Evolutionary conservation across 805 yeast species (phyloP).

Genomic region (Isabelozyma pseudorhagii): DNA sequence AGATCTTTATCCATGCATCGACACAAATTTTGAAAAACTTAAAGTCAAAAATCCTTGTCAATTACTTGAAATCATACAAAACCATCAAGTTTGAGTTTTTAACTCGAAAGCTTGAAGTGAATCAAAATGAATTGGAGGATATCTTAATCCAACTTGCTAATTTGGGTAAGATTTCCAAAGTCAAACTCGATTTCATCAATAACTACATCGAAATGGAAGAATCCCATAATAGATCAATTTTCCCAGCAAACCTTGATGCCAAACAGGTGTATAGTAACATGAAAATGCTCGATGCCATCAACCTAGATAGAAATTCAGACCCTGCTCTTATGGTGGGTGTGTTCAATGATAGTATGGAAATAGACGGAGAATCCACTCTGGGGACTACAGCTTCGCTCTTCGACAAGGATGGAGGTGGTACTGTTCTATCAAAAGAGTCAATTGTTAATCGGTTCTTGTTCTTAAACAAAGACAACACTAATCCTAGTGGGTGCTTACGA

Average conservation of each 20-base stretch:
- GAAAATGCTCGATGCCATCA: constrained; percentile 14
- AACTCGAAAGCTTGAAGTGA: constrained; percentile 13
- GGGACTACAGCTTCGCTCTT: not conserved
- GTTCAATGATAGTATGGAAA: constrained; percentile 9
- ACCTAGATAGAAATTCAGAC: constrained; percentile 1
- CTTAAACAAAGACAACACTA: constrained; percentile 5
- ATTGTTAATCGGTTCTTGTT: constrained; percentile 5
- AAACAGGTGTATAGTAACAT: constrained; percentile 21
- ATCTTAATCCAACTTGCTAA: constrained; percentile 25
- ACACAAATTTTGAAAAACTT: constrained; percentile 25
- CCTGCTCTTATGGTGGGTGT: not conserved
- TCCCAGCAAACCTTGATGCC: constrained; percentile 17
- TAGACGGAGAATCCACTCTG: constrained; percentile 9
- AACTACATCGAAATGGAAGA: constrained; percentile 13
- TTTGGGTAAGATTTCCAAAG: constrained; percentile 23
- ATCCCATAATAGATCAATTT: constrained; percentile 1
- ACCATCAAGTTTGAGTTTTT: constrained; percentile 26
- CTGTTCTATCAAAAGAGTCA: not conserved
- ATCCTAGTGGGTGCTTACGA: not conserved
- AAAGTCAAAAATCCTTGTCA: constrained; percentile 26
- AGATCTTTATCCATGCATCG: constrained; percentile 25
- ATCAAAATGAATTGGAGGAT: constrained; percentile 22
- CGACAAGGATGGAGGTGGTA: not conserved
- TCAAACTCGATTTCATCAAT: constrained; percentile 27
- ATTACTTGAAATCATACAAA: constrained; percentile 28